Evolutionary conservation across 495 filamentous ascomycete genomes (phyloP), one percentile per base, ranked within the genome.

Genomic region (Aspergillus sclerotioniger): DNA sequence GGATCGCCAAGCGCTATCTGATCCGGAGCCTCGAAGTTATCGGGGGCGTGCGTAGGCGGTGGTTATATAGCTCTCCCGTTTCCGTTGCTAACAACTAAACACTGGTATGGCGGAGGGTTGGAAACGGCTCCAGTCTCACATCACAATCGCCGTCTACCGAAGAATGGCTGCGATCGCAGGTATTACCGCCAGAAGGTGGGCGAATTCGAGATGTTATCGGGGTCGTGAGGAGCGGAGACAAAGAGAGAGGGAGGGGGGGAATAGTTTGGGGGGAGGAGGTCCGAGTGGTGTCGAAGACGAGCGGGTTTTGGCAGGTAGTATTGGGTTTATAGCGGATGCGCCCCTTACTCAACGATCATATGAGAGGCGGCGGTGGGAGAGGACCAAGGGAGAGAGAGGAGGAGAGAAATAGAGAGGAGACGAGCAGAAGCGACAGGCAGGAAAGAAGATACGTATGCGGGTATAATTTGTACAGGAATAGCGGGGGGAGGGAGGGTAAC

Each of bases 381-480:
- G 4, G 28, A 50, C 10, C 9, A 13, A 32, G 47, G 28, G 28
- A 32, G 25, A 51, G 48, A 45, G 43, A 25, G 15, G 45, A 37
- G 28, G 55, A n/a, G 48, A 45, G 19, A 25, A 13, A 2, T 19
- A 16, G 46, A 19, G 32, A 52, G 49, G 53, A 21, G 21, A 63
- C 61, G 50, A 44, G 63, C 44, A 51, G 59, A 65, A 62, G 47
- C 54, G 28, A 52, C 54, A 62, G 60, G 65, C 63, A 59, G 62
- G 54, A 60, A 64, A 62, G 62, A 59, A 51, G 58, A 35, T 41
- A n/a, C n/a, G n/a, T 6, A 41, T 1, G 8, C 9, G n/a, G n/a
- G 37, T 41, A n/a, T n/a, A 41, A 41, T 41, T n/a, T 15, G 37
- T 41, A 37, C 28, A 59, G 53, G 20, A 44, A 41, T 32, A 45